phyloP scores from a whole-genome alignment of 2,329 filamentous ascomycete species.

The Monilinia aucupariae region DNA sequence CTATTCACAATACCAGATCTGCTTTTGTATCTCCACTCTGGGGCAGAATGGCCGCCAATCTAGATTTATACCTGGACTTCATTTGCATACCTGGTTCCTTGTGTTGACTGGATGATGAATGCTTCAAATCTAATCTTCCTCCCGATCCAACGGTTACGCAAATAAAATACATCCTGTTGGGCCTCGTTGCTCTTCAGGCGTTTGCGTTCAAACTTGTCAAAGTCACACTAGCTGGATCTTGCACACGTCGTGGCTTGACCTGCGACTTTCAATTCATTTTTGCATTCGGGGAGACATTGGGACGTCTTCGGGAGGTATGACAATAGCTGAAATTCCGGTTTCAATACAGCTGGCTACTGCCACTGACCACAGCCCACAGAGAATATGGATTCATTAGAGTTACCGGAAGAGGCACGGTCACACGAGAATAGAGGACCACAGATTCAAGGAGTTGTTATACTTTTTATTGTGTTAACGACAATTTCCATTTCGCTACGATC shows the following conservation, averaged over 20 bases:
- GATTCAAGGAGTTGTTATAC: conserved; percentile 35
- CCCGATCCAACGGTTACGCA: not conserved
- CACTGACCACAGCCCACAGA: not conserved
- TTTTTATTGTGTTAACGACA: conserved; percentile 37
- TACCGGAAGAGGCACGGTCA: not conserved
- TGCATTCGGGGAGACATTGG: not conserved
- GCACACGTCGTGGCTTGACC: not conserved
- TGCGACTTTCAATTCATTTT: not conserved
- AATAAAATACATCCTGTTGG: conserved; percentile 1
- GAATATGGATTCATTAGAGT: conserved; percentile 6
- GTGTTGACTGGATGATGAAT: not conserved
- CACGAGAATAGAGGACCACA: conserved; percentile 24
- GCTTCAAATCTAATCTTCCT: conserved; percentile 3
- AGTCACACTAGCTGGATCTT: not conserved
- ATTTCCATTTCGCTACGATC: conserved; percentile 26
- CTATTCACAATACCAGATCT: conserved; percentile 6
- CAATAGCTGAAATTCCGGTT: not conserved
- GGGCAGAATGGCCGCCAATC: not conserved
- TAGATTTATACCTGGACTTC: not conserved
- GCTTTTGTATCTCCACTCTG: not conserved
- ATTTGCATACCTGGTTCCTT: conserved; percentile 7
- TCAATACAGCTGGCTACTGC: not conserved
- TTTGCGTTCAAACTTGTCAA: not conserved
- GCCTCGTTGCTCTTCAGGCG: not conserved
- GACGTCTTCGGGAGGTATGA: not conserved